phyloP scores from a whole-genome alignment of 1,284 basidiomycete genomes.

The Exobasidium rhododendri region DNA sequence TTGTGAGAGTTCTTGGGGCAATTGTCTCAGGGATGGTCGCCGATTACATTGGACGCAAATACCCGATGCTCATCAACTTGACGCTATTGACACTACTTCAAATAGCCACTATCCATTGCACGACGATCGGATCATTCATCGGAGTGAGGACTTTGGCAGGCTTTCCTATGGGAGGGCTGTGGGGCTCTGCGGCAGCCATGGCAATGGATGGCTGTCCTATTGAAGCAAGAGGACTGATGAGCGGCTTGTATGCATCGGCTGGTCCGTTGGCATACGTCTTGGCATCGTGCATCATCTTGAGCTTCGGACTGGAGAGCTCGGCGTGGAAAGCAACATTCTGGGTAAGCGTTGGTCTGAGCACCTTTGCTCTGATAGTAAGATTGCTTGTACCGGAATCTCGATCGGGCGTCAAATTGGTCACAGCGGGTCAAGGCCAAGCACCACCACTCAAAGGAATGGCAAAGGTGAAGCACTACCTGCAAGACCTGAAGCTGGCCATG shows the following conservation, averaged over 20 bases:
- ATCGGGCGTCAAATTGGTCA: background rate
- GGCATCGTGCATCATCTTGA: background rate
- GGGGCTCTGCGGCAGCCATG: constrained; percentile 3
- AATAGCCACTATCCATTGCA: constrained; percentile 29
- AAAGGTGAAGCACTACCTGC: background rate
- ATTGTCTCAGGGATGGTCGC: constrained; percentile 26
- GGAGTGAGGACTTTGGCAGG: constrained; percentile 40
- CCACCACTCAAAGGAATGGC: background rate
- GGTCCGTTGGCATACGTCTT: background rate
- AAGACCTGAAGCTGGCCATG: background rate
- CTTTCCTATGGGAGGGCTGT: constrained; percentile 28
- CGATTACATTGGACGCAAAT: constrained; percentile 17
- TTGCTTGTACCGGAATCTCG: background rate
- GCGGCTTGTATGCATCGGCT: background rate
- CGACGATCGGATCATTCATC: constrained; percentile 29
- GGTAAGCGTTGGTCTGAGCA: background rate
- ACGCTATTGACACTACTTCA: constrained; percentile 30
- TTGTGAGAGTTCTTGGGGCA: constrained; percentile 36
- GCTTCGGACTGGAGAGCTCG: background rate
- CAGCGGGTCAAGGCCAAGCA: background rate
- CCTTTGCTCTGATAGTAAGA: background rate
- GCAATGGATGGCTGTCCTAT: background rate
- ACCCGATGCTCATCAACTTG: constrained; percentile 33
- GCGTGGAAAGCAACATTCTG: constrained; percentile 3
- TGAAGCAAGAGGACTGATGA: background rate